Base-by-base conservation (phyloP, 2,329 filamentous ascomycete genomes). In the Paraphoma chrysanthemicola region DNA sequence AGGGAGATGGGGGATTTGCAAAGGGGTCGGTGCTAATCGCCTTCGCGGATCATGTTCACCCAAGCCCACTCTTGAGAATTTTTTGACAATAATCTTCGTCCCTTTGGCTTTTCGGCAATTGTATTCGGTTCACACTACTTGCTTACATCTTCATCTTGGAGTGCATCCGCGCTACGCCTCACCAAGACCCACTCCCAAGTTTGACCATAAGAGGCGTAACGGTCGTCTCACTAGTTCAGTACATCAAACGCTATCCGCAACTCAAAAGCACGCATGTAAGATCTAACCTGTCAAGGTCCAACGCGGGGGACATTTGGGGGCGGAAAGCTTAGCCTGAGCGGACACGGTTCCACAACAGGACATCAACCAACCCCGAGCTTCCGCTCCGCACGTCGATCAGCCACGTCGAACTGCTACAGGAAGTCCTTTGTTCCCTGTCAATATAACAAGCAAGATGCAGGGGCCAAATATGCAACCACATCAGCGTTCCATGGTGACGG, bases 251-350 rank as follows among this genome's bases (percentile, higher is more conserved):
- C 17, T 44, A 41, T 38, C 16, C 44, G 33, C 3, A 48, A 48
- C 29, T 31, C 42, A 55, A 47, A 45, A 50, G 54, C 28, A 36
- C 33, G 50, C 44, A 52, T 50, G 51, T 49, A 54, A 49, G 54
- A 52, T 53, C 45, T 30, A 44, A 56, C 59, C 33, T 47, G 50
- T 29, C 44, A 23, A 51, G 23, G 31, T n/a, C 51, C 45, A 44
- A 42, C 54, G 62, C 51, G 54, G 59, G 62, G 59, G 29, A 12
- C 50, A 28, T 46, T 62, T 59, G 62, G 63, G 61, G 62, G 57
- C 62, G 52, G 53, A 48, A 58, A 60, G 62, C 54, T 61, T 57
- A 56, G 51, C 30, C 51, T 45, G 31, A 41, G 44, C 50, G 45
- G 51, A 53, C 54, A 39, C 52, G 42, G 57, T 56, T 29, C 43